Evolutionary conservation across 139 green algal species (phyloP), one percentile per base, ranked within the genome.

Genomic region (Volvox africanus): DNA sequence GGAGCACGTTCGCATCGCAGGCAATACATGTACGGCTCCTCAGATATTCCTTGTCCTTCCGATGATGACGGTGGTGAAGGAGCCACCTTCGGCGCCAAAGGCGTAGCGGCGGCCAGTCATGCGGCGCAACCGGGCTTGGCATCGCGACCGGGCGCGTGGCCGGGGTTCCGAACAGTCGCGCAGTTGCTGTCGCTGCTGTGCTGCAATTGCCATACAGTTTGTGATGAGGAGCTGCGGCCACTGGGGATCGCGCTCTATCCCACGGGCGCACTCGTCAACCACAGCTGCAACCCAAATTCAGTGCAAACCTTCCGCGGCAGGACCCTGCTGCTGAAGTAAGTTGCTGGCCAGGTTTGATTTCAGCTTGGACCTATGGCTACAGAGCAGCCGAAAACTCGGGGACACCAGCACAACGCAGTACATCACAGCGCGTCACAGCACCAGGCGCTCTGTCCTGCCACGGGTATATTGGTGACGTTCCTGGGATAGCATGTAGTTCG

Each of bases 131-230:
- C 9, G 26, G 55, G 19, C 28, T 61, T 19, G 28, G 35, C 30
- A 12, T 33, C 61, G 32, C 11, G 22, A 32, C 17, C 17, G 71
- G 37, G 32, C 36, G 69, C 62, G 76, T 90, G 91, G 87, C 86
- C 86, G 2, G 68, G 61, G 22, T 89, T 92, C 36, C 91, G 86
- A 1, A 78, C 94, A 9, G 65, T 96, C 1, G 96, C 97, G 11
- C 88, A 89, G 82, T 92, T 98, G 79, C 80, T 98, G 33, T 94
- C 96, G 1, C 92, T 93, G 5, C 93, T 97, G 84, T 93, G 95
- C 1, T 95, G 86, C 93, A 97, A 98, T 92, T 95, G 92, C 80
- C 96, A 97, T 93, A 97, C 95, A 20, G 93, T 97, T 22, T 97
- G 95, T 81, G 95, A 98, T 85, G 93, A 96, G 73, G 96, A 98